Evolutionary conservation across 2,329 filamentous ascomycete species (phyloP), one percentile per base, ranked within the genome.

Genomic region (Aspergillus tanneri): DNA sequence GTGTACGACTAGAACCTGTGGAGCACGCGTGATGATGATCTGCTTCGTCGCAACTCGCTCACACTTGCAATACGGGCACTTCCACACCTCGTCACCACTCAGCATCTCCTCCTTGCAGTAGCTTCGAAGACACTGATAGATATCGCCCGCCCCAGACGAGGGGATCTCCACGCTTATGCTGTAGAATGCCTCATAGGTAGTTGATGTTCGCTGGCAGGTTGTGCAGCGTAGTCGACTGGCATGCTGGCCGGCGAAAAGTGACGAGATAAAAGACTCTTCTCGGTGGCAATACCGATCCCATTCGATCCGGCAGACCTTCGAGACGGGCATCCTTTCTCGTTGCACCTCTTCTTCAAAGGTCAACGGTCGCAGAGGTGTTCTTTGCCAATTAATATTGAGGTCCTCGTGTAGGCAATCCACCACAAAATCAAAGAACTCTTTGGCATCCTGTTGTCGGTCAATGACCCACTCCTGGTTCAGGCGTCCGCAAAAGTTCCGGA

Each of bases 341-440:
- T 74, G 74, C 56, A 78, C 71, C 64, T 87, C 84, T 61, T 87
- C 78, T 21, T 77, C 70, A 12, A 78, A 75, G 0, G 80, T 84
- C 32, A 87, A 71, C 4, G 78, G 76, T 41, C 77, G 76, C 2
- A 86, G 72, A 1, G 80, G 82, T 2, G 73, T 75, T 44, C 78
- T 74, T 52, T 81, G 75, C 74, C 83, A 87, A 23, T 80, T 78
- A 5, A 77, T 70, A 65, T 96, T 95, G 4, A 95, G 84, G 69
- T 99, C 93, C 63, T 93, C 88, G 58, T 92, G 86, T 10, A 97
- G 76, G 56, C 87, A 85, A 44, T 88, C 84, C 28, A 95, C 78
- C 21, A 96, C 69, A 63, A 95, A 96, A 37, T 84, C 83, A 56
- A 92, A 84, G 58, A 95, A 95, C 61, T 97, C 93, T 56, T 91